Evolutionary conservation across 108 stramenopile genomes (phyloP).

Genomic region (Nannochloropsis gaditana): DNA sequence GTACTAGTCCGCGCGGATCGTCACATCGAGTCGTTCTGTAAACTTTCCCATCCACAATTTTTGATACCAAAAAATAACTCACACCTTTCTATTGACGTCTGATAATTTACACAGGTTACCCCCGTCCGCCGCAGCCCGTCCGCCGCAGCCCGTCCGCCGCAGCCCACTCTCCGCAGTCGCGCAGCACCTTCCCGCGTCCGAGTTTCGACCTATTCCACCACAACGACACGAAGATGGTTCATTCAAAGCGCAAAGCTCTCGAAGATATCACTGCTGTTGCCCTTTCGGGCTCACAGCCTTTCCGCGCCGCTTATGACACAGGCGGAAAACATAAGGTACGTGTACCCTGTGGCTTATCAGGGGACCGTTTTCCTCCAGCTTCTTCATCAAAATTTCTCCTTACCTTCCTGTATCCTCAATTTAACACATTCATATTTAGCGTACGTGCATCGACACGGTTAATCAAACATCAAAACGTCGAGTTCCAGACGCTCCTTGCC

Average conservation of each 20-base stretch:
- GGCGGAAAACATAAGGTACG: neutral
- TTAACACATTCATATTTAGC: neutral
- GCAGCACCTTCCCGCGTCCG: neutral
- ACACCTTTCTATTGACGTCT: neutral
- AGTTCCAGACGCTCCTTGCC: neutral
- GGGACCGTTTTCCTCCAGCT: neutral
- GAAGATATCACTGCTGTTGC: neutral
- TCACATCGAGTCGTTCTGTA: no score
- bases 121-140: neutral
- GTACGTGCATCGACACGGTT: neutral
- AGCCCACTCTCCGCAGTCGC: neutral
- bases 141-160: neutral
- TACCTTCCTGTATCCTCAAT: neutral
- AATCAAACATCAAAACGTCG: no score
- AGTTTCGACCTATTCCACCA: neutral
- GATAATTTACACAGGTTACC: neutral
- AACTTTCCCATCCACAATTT: no score
- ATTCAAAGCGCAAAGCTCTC: neutral
- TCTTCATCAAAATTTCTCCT: no score
- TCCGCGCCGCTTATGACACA: neutral
- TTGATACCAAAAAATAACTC: neutral
- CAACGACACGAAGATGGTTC: neutral
- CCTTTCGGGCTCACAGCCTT: constrained; percentile 7
- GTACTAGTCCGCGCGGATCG: no score
- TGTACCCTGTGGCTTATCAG: neutral